Evolutionary conservation across 2,329 filamentous ascomycete species (phyloP).

Genomic region (Colletotrichum sp.): DNA sequence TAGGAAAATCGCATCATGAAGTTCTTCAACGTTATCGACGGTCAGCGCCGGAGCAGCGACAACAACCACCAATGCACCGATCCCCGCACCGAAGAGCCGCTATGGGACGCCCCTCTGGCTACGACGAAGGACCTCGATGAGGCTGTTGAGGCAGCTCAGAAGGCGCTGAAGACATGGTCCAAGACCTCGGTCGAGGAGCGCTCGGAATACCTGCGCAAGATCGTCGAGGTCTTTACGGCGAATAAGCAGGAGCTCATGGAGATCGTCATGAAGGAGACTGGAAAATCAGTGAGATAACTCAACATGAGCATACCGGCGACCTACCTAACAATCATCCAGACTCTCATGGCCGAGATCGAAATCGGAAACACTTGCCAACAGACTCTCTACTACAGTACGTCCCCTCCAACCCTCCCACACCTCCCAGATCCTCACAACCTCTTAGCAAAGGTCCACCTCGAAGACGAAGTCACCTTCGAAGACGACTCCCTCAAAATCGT

Average conservation of each 20-base stretch:
- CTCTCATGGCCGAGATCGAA: slow-evolving; percentile 40
- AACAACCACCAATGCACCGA: slow-evolving; percentile 24
- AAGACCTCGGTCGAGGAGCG: slow-evolving; percentile 47
- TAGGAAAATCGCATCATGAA: background rate
- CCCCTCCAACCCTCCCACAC: background rate
- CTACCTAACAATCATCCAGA: background rate
- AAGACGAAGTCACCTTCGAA: slow-evolving; percentile 53
- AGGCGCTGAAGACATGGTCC: slow-evolving; percentile 53
- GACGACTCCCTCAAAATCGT: slow-evolving; percentile 45
- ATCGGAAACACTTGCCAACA: slow-evolving; percentile 40
- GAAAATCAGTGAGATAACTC: slow-evolving; percentile 49
- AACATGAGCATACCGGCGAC: fast-evolving
- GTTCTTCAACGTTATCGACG: slow-evolving; percentile 12
- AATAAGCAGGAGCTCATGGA: slow-evolving; percentile 47
- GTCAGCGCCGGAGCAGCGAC: background rate
- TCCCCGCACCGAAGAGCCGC: slow-evolving; percentile 34
- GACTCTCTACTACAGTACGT: slow-evolving; percentile 40
- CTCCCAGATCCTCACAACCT: background rate
- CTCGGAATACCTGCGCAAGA: slow-evolving; percentile 39
- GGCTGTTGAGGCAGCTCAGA: slow-evolving; percentile 48
- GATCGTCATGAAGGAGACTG: slow-evolving; percentile 53
- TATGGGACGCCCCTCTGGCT: slow-evolving; percentile 47
- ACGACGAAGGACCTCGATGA: slow-evolving; percentile 46
- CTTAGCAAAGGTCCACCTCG: slow-evolving; percentile 39
- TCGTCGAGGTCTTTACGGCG: slow-evolving; percentile 43